Evolutionary conservation across 495 filamentous ascomycete species (phyloP), one percentile per base, ranked within the genome.

Genomic region (Hypomontagnella submonticulosa): DNA sequence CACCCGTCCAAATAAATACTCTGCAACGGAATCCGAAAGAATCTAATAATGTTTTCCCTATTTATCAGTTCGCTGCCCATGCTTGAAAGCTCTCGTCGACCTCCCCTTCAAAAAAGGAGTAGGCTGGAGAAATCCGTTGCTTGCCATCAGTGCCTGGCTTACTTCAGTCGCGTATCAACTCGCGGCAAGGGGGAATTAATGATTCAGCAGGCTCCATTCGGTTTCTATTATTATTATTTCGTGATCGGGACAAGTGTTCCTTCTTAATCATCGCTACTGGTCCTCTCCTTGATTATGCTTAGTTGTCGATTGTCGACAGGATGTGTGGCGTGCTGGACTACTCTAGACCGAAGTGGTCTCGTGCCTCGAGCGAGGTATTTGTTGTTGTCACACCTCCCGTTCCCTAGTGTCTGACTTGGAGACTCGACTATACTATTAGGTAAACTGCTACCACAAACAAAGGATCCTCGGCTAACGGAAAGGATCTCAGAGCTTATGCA

Each of bases 1-100:
- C 58, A 41, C 65, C 53, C 53, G 49, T 40, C 48, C 54, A 68
- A 58, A 68, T 63, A 68, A 62, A 68, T 63, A 68, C 54, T 63
- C 58, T 54, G 58, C 58, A 5, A 43, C 36, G 16, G 55, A 48
- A 63, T 63, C 65, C 20, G 9, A 57, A 20, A 37, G 23, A 55
- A 54, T 20, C 40, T 32, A 37, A 36, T 16, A 57, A 58, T 61
- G 42, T 54, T 32, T 42, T 58, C 48, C 46, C 49, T 50, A 33
- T 57, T 57, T 48, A 43, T 55, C 33, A 43, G 54, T 55, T 30
- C 27, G 40, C 27, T 37, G 37, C 47, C 52, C 47, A 42, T 54
- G 46, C 23, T 33, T 36, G 19, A 16, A 52, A 57, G 40, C 9
- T 47, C 16, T 37, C 42, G 40, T 30, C 46, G 30, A 33, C 27